phyloP scores from a whole-genome alignment of 495 filamentous ascomycete genomes.

The Barbatosphaeria neglecta region DNA sequence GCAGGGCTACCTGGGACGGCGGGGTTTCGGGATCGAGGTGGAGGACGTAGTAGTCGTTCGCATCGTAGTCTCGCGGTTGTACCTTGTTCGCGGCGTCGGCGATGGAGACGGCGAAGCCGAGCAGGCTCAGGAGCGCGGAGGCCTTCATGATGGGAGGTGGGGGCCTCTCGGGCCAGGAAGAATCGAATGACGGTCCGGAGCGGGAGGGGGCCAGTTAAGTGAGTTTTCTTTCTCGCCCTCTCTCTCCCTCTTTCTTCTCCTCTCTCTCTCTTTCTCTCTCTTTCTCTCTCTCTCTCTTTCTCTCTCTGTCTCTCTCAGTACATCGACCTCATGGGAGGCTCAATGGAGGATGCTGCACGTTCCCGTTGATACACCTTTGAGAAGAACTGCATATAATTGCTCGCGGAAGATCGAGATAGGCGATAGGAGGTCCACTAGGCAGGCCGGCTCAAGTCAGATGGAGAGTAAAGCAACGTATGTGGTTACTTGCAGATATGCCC shows the following conservation, averaged over 20 bases:
- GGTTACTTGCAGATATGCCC: no score
- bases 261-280: no score
- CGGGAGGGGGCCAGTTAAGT: not conserved
- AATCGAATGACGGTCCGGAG: not conserved
- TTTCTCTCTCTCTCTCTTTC: no score
- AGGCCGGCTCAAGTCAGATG: no score
- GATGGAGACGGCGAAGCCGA: slow-evolving; percentile 25
- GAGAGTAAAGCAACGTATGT: no score
- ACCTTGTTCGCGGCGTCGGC: slow-evolving; percentile 38
- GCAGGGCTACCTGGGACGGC: slow-evolving; percentile 60
- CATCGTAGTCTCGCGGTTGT: slow-evolving; percentile 42
- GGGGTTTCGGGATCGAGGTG: slow-evolving; percentile 55
- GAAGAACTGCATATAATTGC: no score
- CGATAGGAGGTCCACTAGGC: no score
- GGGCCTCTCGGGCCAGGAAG: not conserved
- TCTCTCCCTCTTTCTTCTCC: no score
- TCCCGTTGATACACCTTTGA: no score
- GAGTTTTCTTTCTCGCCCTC: no score
- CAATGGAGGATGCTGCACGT: not conserved
- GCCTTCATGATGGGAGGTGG: slow-evolving; percentile 28
- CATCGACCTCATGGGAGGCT: not conserved
- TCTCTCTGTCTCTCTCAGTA: not conserved
- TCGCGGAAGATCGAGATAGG: no score
- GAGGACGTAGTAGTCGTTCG: slow-evolving; percentile 83
- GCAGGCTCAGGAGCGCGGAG: slow-evolving; percentile 28